Percentiles rank a stretch among this genome's conserved stretches.
Evolutionary conservation across 192 early-diverging fungal species (phyloP).

Genomic region (Chytriomyces sp.): DNA sequence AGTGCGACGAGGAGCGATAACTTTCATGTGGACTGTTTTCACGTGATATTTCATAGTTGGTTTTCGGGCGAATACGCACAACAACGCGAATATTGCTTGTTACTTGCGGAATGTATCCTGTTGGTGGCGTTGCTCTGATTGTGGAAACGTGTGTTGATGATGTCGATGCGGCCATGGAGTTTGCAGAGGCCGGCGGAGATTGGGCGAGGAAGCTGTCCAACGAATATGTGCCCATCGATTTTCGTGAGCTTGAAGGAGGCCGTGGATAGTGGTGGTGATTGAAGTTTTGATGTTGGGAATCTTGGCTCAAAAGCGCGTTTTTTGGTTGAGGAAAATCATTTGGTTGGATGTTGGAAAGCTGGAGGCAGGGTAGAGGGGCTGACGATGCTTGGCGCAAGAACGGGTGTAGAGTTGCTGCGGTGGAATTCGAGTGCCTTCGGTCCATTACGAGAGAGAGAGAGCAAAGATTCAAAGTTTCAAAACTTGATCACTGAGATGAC

Average conservation of each 20-base stretch:
- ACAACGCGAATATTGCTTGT: constrained; percentile 27
- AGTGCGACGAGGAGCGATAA: not conserved
- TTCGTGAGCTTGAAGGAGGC: not conserved
- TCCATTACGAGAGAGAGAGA: no score
- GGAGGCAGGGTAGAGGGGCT: not conserved
- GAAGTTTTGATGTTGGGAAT: not conserved
- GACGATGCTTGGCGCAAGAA: not conserved
- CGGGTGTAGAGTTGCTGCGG: not conserved
- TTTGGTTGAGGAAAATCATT: not conserved
- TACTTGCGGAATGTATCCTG: not conserved
- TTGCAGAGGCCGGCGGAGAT: not conserved
- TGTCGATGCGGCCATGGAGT: not conserved
- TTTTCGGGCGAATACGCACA: constrained; percentile 27
- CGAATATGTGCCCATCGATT: not conserved
- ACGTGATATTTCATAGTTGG: constrained; percentile 25
- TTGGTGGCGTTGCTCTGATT: not conserved
- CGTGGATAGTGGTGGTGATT: not conserved
- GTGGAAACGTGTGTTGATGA: not conserved
- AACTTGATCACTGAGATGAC: no score
- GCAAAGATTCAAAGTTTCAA: no score
- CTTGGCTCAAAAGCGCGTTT: not conserved
- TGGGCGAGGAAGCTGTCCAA: not conserved
- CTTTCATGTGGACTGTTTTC: constrained; percentile 16
- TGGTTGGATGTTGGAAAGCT: not conserved
- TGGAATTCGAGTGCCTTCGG: no score